Percentiles rank a stretch among this genome's conserved stretches.
Conservation (phyloP, 139 green algal species). For the Zygnema circumcarinatum region DNA sequence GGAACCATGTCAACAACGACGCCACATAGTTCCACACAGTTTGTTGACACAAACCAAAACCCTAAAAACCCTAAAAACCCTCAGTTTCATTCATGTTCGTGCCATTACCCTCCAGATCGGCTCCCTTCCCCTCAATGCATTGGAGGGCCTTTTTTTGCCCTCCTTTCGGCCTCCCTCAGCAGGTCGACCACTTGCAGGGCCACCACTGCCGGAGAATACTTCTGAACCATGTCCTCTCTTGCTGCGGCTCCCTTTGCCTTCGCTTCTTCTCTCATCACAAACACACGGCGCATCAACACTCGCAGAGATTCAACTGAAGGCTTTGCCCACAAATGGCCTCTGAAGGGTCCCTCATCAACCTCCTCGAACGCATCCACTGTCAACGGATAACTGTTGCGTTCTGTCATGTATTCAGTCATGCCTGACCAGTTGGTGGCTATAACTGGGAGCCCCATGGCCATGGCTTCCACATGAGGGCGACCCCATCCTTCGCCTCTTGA, state of each 20-base stretch:
- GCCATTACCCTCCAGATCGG: background rate
- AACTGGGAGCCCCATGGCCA: constrained; percentile 69
- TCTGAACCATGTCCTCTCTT: constrained; percentile 53
- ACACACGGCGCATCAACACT: constrained; percentile 47
- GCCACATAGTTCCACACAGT: too few species aligned
- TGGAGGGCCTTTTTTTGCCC: background rate
- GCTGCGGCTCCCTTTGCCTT: constrained; percentile 15
- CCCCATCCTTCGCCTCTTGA: constrained; percentile 68
- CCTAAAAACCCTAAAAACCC: background rate
- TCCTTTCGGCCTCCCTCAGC: constrained; percentile 3
- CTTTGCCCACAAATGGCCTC: constrained; percentile 55
- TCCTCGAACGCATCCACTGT: constrained; percentile 20
- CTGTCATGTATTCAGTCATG: constrained; percentile 64
- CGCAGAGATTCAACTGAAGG: constrained; percentile 27
- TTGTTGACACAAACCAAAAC: background rate
- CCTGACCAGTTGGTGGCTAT: constrained; percentile 73
- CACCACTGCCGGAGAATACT: constrained; percentile 36
- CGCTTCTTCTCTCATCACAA: constrained; percentile 37
- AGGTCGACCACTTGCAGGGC: constrained; percentile 3
- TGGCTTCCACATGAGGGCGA: constrained; percentile 75
- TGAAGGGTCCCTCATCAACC: constrained; percentile 48
- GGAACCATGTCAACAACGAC: too few species aligned
- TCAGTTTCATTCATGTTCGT: background rate
- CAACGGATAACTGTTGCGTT: constrained; percentile 51
- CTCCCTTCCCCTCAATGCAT: background rate